phyloP scores from a whole-genome alignment of 257 asterid species.

The Forsythia viridissima region DNA sequence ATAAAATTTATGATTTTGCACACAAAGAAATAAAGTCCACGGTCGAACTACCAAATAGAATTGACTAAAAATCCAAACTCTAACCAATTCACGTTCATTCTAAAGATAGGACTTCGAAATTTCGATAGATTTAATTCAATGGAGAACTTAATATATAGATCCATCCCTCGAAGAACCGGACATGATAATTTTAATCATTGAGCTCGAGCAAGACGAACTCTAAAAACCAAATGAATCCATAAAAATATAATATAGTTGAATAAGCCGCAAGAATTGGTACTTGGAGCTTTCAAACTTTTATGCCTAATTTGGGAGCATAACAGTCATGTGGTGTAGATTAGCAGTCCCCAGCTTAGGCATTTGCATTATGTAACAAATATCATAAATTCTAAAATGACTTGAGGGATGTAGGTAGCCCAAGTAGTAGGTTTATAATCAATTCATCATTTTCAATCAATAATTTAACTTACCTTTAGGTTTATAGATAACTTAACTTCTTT shows the following conservation, averaged over 20 bases:
- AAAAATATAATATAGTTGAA: neutral
- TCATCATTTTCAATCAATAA: neutral
- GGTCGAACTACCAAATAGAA: no score
- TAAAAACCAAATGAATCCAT: no score
- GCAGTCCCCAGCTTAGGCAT: constrained; percentile 5
- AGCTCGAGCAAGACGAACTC: no score
- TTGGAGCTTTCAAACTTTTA: constrained; percentile 41
- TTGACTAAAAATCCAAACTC: no score
- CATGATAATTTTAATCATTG: no score
- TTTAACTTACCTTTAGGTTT: neutral
- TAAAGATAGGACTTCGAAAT: no score
- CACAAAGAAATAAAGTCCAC: no score
- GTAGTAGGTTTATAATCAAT: constrained; percentile 31
- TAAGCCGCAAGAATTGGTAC: constrained; percentile 26
- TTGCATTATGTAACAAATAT: constrained; percentile 12
- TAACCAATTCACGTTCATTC: no score
- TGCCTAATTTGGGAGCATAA: constrained; percentile 16
- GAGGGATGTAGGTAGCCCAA: constrained; percentile 22
- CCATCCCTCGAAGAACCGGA: no score
- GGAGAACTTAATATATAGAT: no score
- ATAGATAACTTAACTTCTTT: neutral
- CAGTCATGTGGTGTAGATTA: constrained; percentile 30
- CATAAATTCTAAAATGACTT: constrained; percentile 18
- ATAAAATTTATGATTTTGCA: no score
- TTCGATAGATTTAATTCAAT: no score